These are phyloP conservation scores for Arabidopsis suecica DNA, from an alignment of 345 rosid genomes.

Conservation along the genomic window DNA sequence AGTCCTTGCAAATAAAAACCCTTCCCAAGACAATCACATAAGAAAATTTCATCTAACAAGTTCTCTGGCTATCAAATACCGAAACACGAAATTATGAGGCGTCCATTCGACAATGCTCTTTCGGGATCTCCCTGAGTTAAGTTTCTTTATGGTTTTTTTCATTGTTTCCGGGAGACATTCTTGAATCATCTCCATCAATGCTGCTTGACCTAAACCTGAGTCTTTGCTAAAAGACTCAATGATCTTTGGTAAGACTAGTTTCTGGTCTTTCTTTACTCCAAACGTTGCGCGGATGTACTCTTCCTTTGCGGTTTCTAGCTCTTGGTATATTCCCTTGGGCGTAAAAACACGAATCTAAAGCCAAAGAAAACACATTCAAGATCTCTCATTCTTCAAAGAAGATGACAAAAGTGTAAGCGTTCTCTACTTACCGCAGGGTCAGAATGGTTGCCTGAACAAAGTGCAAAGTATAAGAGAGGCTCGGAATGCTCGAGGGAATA, in stretches of 20 bases:
- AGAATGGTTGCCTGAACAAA: conserved; percentile 92
- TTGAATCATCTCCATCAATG: conserved; percentile 74
- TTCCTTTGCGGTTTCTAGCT: conserved; percentile 82
- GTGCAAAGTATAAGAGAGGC: conserved; percentile 82
- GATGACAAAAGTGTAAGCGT: conserved; percentile 2
- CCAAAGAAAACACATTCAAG: conserved; percentile 25
- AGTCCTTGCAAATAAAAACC: conserved; percentile 21
- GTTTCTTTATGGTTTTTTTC: conserved; percentile 58
- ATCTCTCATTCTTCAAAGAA: not conserved
- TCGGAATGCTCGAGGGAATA: conserved; percentile 72
- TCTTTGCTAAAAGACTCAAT: conserved; percentile 83
- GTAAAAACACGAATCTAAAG: conserved; percentile 78
- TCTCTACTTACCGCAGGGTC: conserved; percentile 85
- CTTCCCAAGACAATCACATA: not conserved
- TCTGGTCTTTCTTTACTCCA: conserved; percentile 72
- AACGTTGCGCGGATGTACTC: conserved; percentile 84
- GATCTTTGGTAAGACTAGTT: conserved; percentile 79
- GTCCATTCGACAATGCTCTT: conserved; percentile 80
- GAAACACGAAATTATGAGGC: conserved; percentile 81
- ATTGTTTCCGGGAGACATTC: conserved; percentile 64
- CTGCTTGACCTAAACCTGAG: conserved; percentile 57
- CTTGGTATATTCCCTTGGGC: conserved; percentile 73
- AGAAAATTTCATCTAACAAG: conserved; percentile 53
- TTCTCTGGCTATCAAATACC: conserved; percentile 86
- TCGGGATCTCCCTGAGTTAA: conserved; percentile 60